These are phyloP conservation scores for Candida pseudocylindracea DNA, from an alignment of 1,139 yeast genomes.

Conservation along the genomic window DNA sequence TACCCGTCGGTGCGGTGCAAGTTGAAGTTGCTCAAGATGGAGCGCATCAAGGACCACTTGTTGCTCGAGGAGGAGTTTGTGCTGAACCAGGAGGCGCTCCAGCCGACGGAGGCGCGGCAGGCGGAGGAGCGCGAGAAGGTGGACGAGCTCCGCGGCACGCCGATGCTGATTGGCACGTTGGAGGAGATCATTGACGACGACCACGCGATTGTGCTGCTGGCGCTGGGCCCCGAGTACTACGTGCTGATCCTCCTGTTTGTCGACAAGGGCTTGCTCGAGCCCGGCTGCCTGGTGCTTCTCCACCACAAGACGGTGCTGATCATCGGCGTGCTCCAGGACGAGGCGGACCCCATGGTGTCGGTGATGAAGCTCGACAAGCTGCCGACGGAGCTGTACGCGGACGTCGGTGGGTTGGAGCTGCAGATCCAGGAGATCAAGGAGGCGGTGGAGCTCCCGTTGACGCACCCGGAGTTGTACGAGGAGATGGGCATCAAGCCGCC, in stretches of 20 bases:
- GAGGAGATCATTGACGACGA: constrained; percentile 97
- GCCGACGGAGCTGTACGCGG: constrained; percentile 92
- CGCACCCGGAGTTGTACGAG: constrained; percentile 94
- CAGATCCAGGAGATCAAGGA: constrained; percentile 98
- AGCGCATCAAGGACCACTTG: constrained; percentile 89
- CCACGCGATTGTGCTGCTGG: constrained; percentile 92
- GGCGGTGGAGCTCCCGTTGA: constrained; percentile 89
- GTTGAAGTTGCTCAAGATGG: constrained; percentile 74
- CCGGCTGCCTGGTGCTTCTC: constrained; percentile 90
- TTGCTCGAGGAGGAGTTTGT: constrained; percentile 92
- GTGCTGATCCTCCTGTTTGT: constrained; percentile 95
- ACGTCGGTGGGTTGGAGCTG: constrained; percentile 88
- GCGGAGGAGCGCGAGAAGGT: constrained; percentile 91
- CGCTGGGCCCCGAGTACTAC: constrained; percentile 94
- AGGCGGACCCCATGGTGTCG: constrained; percentile 93
- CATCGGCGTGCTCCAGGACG: constrained; percentile 92
- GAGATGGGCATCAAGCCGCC: constrained; percentile 99
- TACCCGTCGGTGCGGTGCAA: constrained; percentile 89
- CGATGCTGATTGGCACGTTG: constrained; percentile 89
- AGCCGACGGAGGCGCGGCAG: constrained; percentile 92
- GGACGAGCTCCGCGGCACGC: constrained; percentile 90
- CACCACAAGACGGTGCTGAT: constrained; percentile 92
- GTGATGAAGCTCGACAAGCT: constrained; percentile 96
- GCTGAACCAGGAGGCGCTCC: constrained; percentile 80
- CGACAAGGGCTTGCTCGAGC: constrained; percentile 87